Evolutionary conservation across 208 protist species (phyloP).

Genomic region (Phytomonas francai): DNA sequence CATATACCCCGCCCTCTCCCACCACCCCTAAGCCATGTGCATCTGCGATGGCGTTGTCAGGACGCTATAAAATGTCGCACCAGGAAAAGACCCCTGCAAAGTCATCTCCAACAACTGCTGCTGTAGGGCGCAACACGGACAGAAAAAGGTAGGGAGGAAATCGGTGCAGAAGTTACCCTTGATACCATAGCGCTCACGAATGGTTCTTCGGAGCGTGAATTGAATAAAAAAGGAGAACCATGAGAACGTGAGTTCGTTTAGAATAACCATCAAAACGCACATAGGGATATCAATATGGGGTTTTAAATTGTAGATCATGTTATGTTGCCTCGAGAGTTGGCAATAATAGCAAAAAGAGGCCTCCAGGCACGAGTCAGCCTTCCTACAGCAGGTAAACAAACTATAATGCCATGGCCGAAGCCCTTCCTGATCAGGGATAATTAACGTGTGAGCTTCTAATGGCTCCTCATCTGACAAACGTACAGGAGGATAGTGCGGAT

Average conservation of each 20-base stretch:
- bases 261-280: conserved; percentile 14
- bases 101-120: conserved; percentile 64
- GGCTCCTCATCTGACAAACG: background rate
- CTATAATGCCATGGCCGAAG: conserved; percentile 26
- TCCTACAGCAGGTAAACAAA: conserved; percentile 21
- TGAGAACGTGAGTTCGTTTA: background rate
- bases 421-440: background rate
- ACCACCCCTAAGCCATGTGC: conserved; percentile 18
- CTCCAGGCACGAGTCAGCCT: conserved; percentile 32
- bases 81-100: conserved; percentile 41
- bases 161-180: conserved; percentile 13
- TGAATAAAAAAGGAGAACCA: conserved; percentile 15
- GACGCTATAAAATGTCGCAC: conserved; percentile 34
- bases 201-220: conserved; percentile 9
- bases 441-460: background rate
- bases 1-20: too few relatives aligned
- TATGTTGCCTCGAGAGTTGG: conserved; percentile 37
- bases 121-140: conserved; percentile 27
- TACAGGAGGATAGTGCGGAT: background rate
- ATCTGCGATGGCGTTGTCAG: conserved; percentile 14
- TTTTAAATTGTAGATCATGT: conserved; percentile 20
- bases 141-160: conserved; percentile 25
- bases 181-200: conserved; percentile 25
- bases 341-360: conserved; percentile 26
- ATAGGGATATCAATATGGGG: conserved; percentile 18